phyloP scores from a whole-genome alignment of 148 eudicot species.

The Silene uniflora region DNA sequence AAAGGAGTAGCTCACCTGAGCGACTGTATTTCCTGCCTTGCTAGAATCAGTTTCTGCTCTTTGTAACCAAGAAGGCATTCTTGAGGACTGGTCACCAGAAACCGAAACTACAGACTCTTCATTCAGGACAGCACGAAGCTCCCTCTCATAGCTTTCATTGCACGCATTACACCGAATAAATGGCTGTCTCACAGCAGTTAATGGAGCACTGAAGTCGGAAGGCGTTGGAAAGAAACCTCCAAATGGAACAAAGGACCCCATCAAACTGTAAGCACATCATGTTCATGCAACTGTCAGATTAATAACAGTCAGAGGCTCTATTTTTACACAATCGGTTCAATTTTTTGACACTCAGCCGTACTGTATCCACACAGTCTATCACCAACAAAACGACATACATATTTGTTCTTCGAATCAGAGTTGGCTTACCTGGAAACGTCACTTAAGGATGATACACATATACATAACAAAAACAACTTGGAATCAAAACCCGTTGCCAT shows the following conservation, averaged over 20 bases:
- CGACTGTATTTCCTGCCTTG: slow-evolving; percentile 32
- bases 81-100: slow-evolving; percentile 39
- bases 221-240: slow-evolving; percentile 85
- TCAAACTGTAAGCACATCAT: slow-evolving; percentile 58
- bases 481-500: not conserved
- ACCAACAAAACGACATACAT: not conserved
- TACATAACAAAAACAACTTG: not conserved
- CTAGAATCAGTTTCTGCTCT: slow-evolving; percentile 36
- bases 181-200: slow-evolving; percentile 30
- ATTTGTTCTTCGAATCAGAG: too few species aligned
- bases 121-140: slow-evolving; percentile 41
- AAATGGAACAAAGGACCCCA: slow-evolving; percentile 97
- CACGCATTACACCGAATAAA: slow-evolving; percentile 44
- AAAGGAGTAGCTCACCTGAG: slow-evolving; percentile 53
- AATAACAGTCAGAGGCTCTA: slow-evolving; percentile 27
- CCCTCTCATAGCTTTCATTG: slow-evolving; percentile 65
- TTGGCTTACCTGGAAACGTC: too few species aligned
- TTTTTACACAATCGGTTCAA: not conserved
- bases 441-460: too few species aligned
- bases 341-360: not conserved
- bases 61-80: slow-evolving; percentile 55
- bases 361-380: not conserved
- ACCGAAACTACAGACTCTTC: slow-evolving; percentile 43
- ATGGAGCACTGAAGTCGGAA: slow-evolving; percentile 46
- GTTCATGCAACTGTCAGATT: slow-evolving; percentile 47